A percentile compares a stretch with the other conserved stretches of the same genome.
phyloP scores from a whole-genome alignment of 805 yeast genomes.

The Pichia deserticola region DNA sequence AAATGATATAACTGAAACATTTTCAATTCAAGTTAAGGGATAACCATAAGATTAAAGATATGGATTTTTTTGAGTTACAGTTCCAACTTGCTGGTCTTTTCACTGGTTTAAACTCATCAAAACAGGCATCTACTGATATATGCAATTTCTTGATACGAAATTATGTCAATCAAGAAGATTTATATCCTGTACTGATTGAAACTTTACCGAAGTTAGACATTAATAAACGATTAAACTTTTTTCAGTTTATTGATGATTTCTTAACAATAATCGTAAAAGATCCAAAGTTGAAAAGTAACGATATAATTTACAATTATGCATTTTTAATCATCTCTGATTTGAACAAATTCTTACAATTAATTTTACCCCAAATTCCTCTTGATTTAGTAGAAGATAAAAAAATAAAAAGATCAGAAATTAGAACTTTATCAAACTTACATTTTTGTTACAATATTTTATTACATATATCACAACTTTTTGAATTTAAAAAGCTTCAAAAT shows the following conservation, averaged over 20 bases:
- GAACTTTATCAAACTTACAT: constrained; percentile 25
- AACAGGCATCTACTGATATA: constrained; percentile 41
- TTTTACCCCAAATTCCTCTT: constrained; percentile 29
- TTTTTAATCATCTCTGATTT: constrained; percentile 27
- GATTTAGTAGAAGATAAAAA: neutral
- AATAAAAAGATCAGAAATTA: constrained; percentile 10
- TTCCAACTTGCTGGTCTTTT: constrained; percentile 65
- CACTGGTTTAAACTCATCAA: constrained; percentile 57
- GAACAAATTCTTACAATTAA: constrained; percentile 25
- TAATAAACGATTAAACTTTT: constrained; percentile 56
- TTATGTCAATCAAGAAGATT: constrained; percentile 56
- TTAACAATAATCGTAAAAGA: constrained; percentile 26
- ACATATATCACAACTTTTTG: constrained; percentile 20
- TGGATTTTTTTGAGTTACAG: constrained; percentile 89
- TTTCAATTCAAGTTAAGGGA: too few species aligned
- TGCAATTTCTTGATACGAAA: constrained; percentile 52
- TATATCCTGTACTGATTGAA: constrained; percentile 60
- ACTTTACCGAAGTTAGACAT: constrained; percentile 46
- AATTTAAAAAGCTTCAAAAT: constrained; percentile 16
- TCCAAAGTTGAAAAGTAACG: constrained; percentile 5
- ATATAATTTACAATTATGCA: constrained; percentile 10
- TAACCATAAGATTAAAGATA: constrained; percentile 18
- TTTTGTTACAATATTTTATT: constrained; percentile 20
- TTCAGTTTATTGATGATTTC: constrained; percentile 64
- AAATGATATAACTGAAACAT: too few species aligned